Evolutionary conservation across 1,284 basidiomycete genomes (phyloP), one percentile per base, ranked within the genome.

Genomic region (Athelia psychrophila): DNA sequence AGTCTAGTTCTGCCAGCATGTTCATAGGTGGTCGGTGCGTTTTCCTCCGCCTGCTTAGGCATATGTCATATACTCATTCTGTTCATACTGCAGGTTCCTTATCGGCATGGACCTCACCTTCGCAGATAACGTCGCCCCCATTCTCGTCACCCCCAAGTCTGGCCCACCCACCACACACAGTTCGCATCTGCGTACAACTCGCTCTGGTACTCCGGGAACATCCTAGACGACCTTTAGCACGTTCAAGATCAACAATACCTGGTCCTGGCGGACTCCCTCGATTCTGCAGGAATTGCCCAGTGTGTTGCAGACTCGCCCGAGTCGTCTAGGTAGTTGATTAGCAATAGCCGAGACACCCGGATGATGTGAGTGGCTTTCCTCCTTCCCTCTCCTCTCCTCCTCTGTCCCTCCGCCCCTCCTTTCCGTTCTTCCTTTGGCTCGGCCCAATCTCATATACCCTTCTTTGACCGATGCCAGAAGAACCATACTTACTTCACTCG

Each of bases 101-200:
- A 86, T 93, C 58, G 90, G 90, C 49, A 89, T 90, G 63, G 90
- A 90, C 52, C 74, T 89, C 45, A 84, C 90, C 61, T 86, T 86
- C 53, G 71, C 79, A n/a, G 83, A 80, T 56, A 79, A 87, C 35
- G 85, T 86, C n/a, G n/a, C 3, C 86, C 87, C 10, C 77, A 90
- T 74, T 69, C 91, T 67, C 75, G 82, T 47, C 76, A 78, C 23
- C 84, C 86, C 60, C 70, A 92, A 20, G 76, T 89, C 1, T 91
- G 91, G 65, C 91, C 90, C 3, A 72, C 79, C 0, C 84, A 93
- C 66, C 87, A 90, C 54, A 87, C 83, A 2, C 80, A 80, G 3
- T 67, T 90, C 44, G 89, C 85, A 3, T 83, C 86, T 2, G 69
- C 81, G 38, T 91, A 89, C 73, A 90, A 91, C 72, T 84, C 85